phyloP scores from a whole-genome alignment of 352 stramenopile species.

The Phytopythium boreale region DNA sequence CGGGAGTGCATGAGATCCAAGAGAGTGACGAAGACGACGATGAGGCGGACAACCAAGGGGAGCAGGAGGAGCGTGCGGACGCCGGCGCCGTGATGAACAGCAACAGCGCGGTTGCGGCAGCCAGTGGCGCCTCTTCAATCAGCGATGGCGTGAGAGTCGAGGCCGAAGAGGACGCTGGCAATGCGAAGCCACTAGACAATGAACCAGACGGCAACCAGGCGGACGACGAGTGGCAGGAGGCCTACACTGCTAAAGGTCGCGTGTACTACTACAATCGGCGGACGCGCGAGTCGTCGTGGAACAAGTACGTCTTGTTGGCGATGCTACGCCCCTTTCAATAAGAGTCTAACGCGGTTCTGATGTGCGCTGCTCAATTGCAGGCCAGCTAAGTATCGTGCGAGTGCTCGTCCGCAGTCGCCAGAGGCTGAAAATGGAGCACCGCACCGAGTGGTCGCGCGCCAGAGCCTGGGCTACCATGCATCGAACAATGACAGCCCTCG shows the following conservation, averaged over 20 bases:
- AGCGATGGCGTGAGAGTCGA: not conserved
- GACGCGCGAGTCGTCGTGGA: slow-evolving; percentile 85
- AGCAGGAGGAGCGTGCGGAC: slow-evolving; percentile 8
- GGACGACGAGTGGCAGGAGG: slow-evolving; percentile 74
- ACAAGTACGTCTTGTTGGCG: slow-evolving; percentile 33
- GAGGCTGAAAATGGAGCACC: slow-evolving; percentile 3
- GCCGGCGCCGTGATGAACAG: not conserved
- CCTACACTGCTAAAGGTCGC: slow-evolving; percentile 80
- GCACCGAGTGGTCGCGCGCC: slow-evolving; percentile 18
- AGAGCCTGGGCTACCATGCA: slow-evolving; percentile 31
- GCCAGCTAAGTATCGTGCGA: slow-evolving; percentile 12
- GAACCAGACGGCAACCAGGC: slow-evolving; percentile 14
- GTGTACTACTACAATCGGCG: slow-evolving; percentile 89
- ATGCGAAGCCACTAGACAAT: slow-evolving; percentile 6
- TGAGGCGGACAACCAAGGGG: not conserved
- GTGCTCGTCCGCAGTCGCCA: slow-evolving; percentile 8
- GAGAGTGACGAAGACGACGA: slow-evolving; percentile 13
- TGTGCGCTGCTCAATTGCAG: not conserved
- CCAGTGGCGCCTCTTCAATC: not conserved
- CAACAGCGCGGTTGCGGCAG: not conserved
- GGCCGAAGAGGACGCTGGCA: not conserved
- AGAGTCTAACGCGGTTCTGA: not conserved
- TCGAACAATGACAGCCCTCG: slow-evolving; percentile 13
- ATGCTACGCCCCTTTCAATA: not conserved
- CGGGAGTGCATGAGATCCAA: not conserved